These are phyloP conservation scores for Nepenthes alata DNA, from an alignment of 179 eudicot species.

Conservation along the genomic window DNA sequence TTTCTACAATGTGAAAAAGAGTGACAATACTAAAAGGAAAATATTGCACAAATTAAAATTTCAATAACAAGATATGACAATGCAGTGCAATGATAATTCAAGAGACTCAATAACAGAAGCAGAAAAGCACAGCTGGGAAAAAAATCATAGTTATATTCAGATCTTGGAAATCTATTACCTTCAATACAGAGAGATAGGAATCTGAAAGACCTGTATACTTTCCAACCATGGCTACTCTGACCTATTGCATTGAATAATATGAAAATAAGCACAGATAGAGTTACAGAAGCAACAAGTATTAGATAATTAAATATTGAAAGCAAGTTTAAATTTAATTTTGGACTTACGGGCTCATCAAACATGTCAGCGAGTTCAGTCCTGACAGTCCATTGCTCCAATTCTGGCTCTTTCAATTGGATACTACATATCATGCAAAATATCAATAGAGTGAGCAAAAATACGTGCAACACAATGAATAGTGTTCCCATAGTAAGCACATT, in stretches of 20 bases:
- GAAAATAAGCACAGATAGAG: not conserved
- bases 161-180: constrained; percentile 32
- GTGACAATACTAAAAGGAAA: not conserved
- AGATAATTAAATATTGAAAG: not conserved
- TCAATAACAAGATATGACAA: not conserved
- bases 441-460: not conserved
- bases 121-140: no score
- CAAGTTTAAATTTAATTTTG: not conserved
- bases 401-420: constrained; percentile 37
- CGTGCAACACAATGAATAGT: not conserved
- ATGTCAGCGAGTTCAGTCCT: constrained; percentile 63
- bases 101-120: not conserved
- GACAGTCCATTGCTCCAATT: constrained; percentile 64
- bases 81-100: no score
- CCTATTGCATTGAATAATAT: constrained; percentile 24
- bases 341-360: constrained; percentile 61
- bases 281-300: not conserved
- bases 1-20: not conserved
- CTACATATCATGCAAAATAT: constrained; percentile 20
- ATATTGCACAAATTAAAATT: not conserved
- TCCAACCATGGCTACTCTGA: constrained; percentile 94
- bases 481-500: not conserved
- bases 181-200: constrained; percentile 84
- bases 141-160: not conserved
- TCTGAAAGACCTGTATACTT: constrained; percentile 96